phyloP scores from a whole-genome alignment of 139 green algal genomes.

The Zygnema cylindricum region DNA sequence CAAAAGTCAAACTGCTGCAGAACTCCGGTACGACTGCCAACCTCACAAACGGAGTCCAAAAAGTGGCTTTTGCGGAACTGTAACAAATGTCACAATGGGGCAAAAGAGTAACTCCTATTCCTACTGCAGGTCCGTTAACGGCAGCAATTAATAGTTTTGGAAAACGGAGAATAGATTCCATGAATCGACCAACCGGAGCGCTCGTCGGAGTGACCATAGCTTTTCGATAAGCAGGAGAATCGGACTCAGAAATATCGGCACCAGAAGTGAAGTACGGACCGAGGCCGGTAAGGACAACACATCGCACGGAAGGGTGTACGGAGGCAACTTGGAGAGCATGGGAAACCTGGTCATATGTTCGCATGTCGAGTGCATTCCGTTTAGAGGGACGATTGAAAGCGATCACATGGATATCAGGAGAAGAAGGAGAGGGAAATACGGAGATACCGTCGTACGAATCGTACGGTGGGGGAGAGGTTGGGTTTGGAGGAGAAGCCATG shows the following conservation, averaged over 20 bases:
- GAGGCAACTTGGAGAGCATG: neutral
- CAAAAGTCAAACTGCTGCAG: neutral
- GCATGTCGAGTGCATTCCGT: conserved; percentile 6
- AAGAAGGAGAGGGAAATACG: neutral
- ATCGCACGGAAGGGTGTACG: neutral
- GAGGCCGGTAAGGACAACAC: conserved; percentile 14
- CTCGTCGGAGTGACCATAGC: neutral
- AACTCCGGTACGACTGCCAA: conserved; percentile 23
- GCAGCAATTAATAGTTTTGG: conserved; percentile 24
- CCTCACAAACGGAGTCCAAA: conserved; percentile 22
- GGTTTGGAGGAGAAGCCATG: neutral
- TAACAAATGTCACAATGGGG: conserved; percentile 19
- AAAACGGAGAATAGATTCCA: neutral
- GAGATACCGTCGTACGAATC: neutral
- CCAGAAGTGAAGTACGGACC: conserved; percentile 15
- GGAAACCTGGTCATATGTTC: neutral
- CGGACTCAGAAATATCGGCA: conserved; percentile 14
- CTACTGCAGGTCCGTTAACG: conserved; percentile 28
- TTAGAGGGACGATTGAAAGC: neutral
- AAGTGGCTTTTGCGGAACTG: neutral
- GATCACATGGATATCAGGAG: neutral
- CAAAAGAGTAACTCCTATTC: conserved; percentile 24
- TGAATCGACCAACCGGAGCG: conserved; percentile 12
- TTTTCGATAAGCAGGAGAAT: neutral
- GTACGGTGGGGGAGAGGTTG: neutral